These are phyloP conservation scores for Cryptococcus deneoformans DNA, from an alignment of 1,284 basidiomycete genomes.

Conservation along the genomic window DNA sequence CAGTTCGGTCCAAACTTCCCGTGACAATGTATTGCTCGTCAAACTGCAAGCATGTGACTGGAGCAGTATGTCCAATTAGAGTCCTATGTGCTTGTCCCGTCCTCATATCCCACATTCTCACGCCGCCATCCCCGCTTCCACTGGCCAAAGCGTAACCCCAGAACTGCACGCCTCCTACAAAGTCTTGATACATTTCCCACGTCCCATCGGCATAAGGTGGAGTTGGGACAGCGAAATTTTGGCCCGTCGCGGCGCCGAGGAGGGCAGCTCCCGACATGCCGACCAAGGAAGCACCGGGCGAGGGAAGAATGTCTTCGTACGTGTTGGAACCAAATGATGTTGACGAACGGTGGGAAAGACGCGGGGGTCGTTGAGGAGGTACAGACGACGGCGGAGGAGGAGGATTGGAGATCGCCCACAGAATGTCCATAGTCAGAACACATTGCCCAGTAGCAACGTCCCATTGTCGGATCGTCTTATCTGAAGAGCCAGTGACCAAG, in stretches of 20 bases:
- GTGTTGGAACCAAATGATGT: slow-evolving; percentile 43
- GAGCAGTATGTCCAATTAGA: slow-evolving; percentile 86
- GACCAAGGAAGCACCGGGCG: slow-evolving; percentile 30
- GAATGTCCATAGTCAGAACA: slow-evolving; percentile 98
- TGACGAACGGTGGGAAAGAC: slow-evolving; percentile 40
- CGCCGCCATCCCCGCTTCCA: slow-evolving; percentile 93
- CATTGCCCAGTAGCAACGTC: slow-evolving; percentile 96
- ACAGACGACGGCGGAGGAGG: slow-evolving; percentile 53
- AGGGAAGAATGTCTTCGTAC: slow-evolving; percentile 53
- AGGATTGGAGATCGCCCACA: slow-evolving; percentile 98
- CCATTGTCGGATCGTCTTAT: slow-evolving; percentile 99
- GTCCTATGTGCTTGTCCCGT: slow-evolving; percentile 97
- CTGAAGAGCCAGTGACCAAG: slow-evolving; percentile 93
- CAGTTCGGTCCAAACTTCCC: slow-evolving; percentile 90
- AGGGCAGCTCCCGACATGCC: slow-evolving; percentile 39
- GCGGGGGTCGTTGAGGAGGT: slow-evolving; percentile 19
- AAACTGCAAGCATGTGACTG: slow-evolving; percentile 94
- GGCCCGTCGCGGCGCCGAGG: slow-evolving; percentile 57
- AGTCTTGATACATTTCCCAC: slow-evolving; percentile 94
- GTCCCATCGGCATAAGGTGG: slow-evolving; percentile 85
- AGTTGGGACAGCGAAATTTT: slow-evolving; percentile 71
- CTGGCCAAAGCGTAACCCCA: slow-evolving; percentile 98
- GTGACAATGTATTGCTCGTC: slow-evolving; percentile 92
- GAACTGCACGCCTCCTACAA: slow-evolving; percentile 96
- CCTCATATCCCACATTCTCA: slow-evolving; percentile 99